These are phyloP conservation scores for Aristolochia contorta DNA, from an alignment of 164 flowering plant genomes.

Conservation along the genomic window DNA sequence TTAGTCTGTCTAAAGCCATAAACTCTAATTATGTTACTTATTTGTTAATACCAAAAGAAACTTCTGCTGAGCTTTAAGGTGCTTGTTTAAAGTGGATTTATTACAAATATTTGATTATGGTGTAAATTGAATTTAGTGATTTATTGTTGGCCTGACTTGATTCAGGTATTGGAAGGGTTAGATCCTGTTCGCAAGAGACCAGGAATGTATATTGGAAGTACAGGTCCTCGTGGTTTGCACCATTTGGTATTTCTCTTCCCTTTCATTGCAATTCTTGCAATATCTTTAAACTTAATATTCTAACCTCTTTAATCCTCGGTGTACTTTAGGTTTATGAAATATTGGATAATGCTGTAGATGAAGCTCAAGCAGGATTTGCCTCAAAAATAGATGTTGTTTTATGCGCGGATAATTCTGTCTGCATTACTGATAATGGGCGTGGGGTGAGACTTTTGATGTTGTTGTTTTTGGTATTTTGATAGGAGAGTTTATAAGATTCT, in stretches of 20 bases:
- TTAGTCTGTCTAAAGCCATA: too few relatives aligned
- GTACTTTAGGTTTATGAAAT: conserved; percentile 83
- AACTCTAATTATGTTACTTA: too few relatives aligned
- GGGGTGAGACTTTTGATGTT: conserved; percentile 50
- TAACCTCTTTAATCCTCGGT: conserved; percentile 1
- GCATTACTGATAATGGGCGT: conserved; percentile 93
- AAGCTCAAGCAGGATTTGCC: conserved; percentile 97
- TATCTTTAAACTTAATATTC: not conserved
- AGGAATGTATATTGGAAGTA: conserved; percentile 98
- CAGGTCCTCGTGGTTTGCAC: conserved; percentile 93
- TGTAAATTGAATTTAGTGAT: not conserved
- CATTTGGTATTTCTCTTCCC: conserved; percentile 53
- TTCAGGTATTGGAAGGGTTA: conserved; percentile 87
- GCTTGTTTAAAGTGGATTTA: not conserved
- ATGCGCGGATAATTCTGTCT: conserved; percentile 71
- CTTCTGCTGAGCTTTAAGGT: not conserved
- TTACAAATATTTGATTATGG: not conserved
- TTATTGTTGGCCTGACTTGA: not conserved
- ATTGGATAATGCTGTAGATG: conserved; percentile 93
- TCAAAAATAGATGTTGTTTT: conserved; percentile 62
- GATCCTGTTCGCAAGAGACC: conserved; percentile 96
- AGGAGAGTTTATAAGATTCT: not conserved
- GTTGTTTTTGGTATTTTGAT: not conserved
- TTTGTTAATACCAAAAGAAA: not conserved
- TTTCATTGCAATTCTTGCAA: not conserved